phyloP scores from a whole-genome alignment of 805 yeast genomes.

The Candida xiaguanensis region DNA sequence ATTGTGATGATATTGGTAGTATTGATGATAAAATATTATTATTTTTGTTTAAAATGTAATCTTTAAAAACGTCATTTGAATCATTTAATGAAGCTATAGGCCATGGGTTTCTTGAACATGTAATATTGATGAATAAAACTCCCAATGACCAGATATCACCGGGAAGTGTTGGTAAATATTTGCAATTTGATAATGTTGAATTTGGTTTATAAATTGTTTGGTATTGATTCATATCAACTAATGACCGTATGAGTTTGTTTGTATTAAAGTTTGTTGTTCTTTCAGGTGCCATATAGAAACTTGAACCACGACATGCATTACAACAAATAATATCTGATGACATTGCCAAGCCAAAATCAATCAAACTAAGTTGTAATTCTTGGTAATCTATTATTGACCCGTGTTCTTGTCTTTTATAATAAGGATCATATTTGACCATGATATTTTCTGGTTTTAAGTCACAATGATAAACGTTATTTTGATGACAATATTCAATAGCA shows the following conservation, averaged over 20 bases:
- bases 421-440: constrained; percentile 30
- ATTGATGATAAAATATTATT: constrained; percentile 54
- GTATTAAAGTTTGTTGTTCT: constrained; percentile 48
- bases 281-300: constrained; percentile 94
- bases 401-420: constrained; percentile 18
- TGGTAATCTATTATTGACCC: constrained; percentile 33
- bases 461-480: constrained; percentile 34
- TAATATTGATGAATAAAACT: constrained; percentile 71
- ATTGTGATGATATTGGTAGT: constrained; percentile 66
- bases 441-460: constrained; percentile 42
- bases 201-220: constrained; percentile 9
- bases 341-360: constrained; percentile 90
- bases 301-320: constrained; percentile 79
- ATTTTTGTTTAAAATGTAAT: constrained; percentile 56
- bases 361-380: constrained; percentile 56
- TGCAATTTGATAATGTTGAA: constrained; percentile 19
- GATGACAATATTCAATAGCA: constrained; percentile 32
- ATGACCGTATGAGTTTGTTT: constrained; percentile 20
- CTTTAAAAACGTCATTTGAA: constrained; percentile 51
- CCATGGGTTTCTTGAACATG: constrained; percentile 90
- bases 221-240: constrained; percentile 30
- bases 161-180: constrained; percentile 60
- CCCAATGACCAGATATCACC: constrained; percentile 87
- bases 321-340: constrained; percentile 53
- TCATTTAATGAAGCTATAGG: constrained; percentile 68